Conservation (phyloP, 225 moss, liverwort and hornwort species). For the Thuidium tamariscinum region DNA sequence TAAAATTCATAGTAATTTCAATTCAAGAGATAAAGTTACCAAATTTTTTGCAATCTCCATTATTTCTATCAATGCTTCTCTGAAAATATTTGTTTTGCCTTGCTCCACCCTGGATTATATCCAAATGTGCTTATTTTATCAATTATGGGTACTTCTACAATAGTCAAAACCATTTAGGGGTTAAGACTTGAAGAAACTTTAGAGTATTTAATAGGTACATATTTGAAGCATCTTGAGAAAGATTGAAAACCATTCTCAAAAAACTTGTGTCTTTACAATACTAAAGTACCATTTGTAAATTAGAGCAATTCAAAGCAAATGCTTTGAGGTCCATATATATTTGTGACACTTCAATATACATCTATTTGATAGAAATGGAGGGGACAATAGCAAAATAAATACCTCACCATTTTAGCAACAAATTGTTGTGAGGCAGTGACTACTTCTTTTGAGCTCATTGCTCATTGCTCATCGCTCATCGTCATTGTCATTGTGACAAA, state of each 20-base stretch:
- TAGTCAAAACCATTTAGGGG: too few relatives aligned
- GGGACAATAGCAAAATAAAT: neutral
- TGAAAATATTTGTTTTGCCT: too few relatives aligned
- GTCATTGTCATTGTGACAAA: too few relatives aligned
- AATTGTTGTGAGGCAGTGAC: neutral
- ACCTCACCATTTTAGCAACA: neutral
- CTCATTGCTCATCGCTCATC: too few relatives aligned
- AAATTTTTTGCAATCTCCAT: too few relatives aligned
- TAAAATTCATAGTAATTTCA: too few relatives aligned
- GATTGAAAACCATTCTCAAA: neutral
- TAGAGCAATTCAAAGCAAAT: neutral
- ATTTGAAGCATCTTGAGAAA: neutral
- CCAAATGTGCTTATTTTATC: too few relatives aligned
- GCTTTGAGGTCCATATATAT: neutral
- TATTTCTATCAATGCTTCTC: too few relatives aligned
- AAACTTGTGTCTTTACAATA: neutral
- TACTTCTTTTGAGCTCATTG: too few relatives aligned
- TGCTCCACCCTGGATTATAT: too few relatives aligned
- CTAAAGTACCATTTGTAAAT: fast-evolving
- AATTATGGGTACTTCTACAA: too few relatives aligned
- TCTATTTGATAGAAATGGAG: neutral
- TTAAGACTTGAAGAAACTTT: neutral
- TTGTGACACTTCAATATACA: neutral
- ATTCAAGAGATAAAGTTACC: too few relatives aligned
- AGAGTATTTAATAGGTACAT: neutral